These are phyloP conservation scores for Nigrospora sphaerica DNA, from an alignment of 2,329 filamentous ascomycete species.

Conservation along the genomic window DNA sequence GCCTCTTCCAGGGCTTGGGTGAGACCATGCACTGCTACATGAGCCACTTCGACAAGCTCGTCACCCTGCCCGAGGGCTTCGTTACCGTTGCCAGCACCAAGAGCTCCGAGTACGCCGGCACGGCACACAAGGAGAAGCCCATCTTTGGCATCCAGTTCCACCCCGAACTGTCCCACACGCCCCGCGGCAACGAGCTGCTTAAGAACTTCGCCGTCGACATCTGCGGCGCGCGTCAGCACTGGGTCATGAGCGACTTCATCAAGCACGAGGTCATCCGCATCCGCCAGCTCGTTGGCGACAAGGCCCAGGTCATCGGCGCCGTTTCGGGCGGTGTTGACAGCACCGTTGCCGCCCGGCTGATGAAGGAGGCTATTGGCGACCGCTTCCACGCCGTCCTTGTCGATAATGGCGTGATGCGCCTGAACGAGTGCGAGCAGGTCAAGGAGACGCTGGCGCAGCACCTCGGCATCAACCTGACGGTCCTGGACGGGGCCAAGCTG, in stretches of 20 bases:
- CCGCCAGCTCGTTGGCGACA: slow-evolving; percentile 70
- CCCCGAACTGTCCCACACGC: slow-evolving; percentile 64
- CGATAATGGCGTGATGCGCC: slow-evolving; percentile 75
- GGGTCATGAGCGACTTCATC: slow-evolving; percentile 82
- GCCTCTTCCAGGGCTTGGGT: slow-evolving; percentile 70
- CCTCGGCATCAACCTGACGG: slow-evolving; percentile 83
- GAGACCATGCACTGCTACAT: slow-evolving; percentile 67
- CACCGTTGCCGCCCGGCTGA: slow-evolving; percentile 79
- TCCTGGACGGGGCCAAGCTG: slow-evolving; percentile 69
- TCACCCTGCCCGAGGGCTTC: slow-evolving; percentile 65
- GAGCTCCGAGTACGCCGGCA: slow-evolving; percentile 75
- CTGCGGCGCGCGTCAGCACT: slow-evolving; percentile 68
- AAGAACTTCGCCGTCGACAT: slow-evolving; percentile 81
- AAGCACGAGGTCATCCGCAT: slow-evolving; percentile 77
- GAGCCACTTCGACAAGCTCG: slow-evolving; percentile 85
- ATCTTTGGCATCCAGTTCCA: slow-evolving; percentile 85
- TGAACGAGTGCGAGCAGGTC: slow-evolving; percentile 78
- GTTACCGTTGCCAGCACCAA: slow-evolving; percentile 64
- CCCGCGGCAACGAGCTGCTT: slow-evolving; percentile 62
- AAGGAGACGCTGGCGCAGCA: slow-evolving; percentile 71
- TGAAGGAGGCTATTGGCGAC: slow-evolving; percentile 39
- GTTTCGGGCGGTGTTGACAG: slow-evolving; percentile 82
- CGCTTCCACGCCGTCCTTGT: slow-evolving; percentile 81
- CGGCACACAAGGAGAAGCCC: slow-evolving; percentile 62
- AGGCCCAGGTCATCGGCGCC: slow-evolving; percentile 68